phyloP scores from a whole-genome alignment of 495 filamentous ascomycete genomes.

The Xylaria scruposa region DNA sequence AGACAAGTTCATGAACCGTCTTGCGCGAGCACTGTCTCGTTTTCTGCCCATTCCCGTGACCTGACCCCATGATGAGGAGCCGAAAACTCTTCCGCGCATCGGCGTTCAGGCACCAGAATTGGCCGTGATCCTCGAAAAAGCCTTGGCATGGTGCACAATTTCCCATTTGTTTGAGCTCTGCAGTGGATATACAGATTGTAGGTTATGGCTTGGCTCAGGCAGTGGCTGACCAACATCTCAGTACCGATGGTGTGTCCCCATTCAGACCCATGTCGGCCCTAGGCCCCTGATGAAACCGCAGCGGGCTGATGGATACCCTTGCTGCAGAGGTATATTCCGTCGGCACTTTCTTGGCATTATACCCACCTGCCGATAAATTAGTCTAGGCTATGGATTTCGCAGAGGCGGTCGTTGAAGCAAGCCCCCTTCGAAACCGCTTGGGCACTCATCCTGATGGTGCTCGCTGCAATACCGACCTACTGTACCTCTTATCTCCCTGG shows the following conservation, averaged over 20 bases:
- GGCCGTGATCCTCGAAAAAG: conserved; percentile 19
- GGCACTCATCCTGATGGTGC: conserved; percentile 8
- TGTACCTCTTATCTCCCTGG: conserved; percentile 1
- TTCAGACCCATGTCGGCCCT: conserved; percentile 29
- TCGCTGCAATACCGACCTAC: not conserved
- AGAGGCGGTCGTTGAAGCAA: conserved; percentile 20
- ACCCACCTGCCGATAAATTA: conserved; percentile 12
- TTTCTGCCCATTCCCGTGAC: not conserved
- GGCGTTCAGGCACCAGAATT: conserved; percentile 18
- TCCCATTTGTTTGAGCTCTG: conserved; percentile 24
- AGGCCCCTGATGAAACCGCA: conserved; percentile 45
- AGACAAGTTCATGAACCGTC: not conserved
- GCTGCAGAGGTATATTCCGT: conserved; percentile 43
- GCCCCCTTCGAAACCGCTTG: conserved; percentile 5
- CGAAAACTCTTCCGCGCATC: conserved; percentile 7
- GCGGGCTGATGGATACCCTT: conserved; percentile 41
- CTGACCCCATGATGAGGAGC: conserved; percentile 14
- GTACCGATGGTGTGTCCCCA: conserved; percentile 31
- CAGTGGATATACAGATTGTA: not conserved
- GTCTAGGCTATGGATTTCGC: conserved; percentile 19
- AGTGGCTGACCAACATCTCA: conserved; percentile 22
- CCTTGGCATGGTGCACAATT: conserved; percentile 27
- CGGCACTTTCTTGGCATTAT: conserved; percentile 31
- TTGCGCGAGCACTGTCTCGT: conserved; percentile 3
- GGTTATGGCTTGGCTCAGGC: conserved; percentile 1